Base-by-base conservation (phyloP, 805 yeast genomes). In the Debaryomyces hansenii region DNA sequence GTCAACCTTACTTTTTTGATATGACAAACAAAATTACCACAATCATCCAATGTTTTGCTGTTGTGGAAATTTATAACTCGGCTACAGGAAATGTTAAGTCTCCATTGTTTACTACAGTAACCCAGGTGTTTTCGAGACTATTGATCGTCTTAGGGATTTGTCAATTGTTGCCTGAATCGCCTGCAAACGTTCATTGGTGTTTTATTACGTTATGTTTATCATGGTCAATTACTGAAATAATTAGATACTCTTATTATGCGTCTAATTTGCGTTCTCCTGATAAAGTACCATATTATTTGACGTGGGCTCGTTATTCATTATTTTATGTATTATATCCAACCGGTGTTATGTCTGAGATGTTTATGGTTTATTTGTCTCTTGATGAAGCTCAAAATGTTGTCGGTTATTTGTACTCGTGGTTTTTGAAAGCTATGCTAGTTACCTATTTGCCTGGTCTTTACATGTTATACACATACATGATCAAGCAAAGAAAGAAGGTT, bases 151-250 rank as follows among this genome's bases (percentile, higher is more conserved):
- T 86, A 71, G 97, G 97, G 3, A 79, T 92, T 42, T 82, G 90
- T 66, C 81, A 81, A 43, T 63, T 76, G n/a, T 73, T 90, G 52
- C 97, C 98, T 7, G 59, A 78, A 15, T 78, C 88, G 0, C 86
- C 85, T 15, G 90, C 90, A 24, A 75, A 78, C 54, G 44, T 55
- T 54, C 76, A 74, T 53, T 73, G 82, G 79, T 74, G 79, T 12
- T 91, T 85, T 64, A 66, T 83, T 46, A 72, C 92, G 1, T 77
- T 92, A 63, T 74, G 83, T 40, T 55, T 82, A 37, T 90, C 97
- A 10, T 94, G 99, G 99, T 82, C 94, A n/a, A 57, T 88, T 44
- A 89, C 98, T n/a, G 99, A 94, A 67, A 77, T 89, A 38, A 84
- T 91, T 47, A 79, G 99, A 63, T 94, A 94, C 68, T 78, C 89